phyloP scores from a whole-genome alignment of 805 yeast species.

The Komagataella phaffii region DNA sequence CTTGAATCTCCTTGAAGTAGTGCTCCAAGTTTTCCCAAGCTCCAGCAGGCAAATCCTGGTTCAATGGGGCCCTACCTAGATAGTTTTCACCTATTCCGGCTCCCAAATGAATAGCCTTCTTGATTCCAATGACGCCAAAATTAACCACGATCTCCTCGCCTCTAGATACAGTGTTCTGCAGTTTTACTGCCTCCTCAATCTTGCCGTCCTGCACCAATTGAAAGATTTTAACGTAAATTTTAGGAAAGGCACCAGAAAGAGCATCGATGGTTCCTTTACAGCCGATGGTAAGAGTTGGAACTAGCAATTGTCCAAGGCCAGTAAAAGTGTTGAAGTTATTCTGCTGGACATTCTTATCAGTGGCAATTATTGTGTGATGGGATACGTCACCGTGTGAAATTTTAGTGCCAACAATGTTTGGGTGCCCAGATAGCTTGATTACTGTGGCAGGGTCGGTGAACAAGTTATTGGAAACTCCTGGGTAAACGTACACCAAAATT shows the following conservation, averaged over 20 bases:
- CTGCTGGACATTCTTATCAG: slow-evolving; percentile 22
- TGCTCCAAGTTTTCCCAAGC: slow-evolving; percentile 14
- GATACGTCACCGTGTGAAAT: slow-evolving; percentile 38
- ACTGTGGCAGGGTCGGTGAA: slow-evolving; percentile 23
- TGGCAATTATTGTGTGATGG: slow-evolving; percentile 29
- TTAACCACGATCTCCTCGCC: slow-evolving; percentile 31
- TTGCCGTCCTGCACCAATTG: slow-evolving; percentile 25
- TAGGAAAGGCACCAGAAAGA: slow-evolving; percentile 38
- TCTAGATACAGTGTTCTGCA: slow-evolving; percentile 28
- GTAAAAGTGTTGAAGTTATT: slow-evolving; percentile 30
- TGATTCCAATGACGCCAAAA: slow-evolving; percentile 33
- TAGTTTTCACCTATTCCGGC: slow-evolving; percentile 29
- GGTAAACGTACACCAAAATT: slow-evolving; percentile 30
- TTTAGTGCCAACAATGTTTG: slow-evolving; percentile 38
- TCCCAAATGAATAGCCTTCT: slow-evolving; percentile 23
- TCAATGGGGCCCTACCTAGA: slow-evolving; percentile 33
- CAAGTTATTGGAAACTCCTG: slow-evolving; percentile 33
- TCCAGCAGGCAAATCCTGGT: slow-evolving; percentile 19
- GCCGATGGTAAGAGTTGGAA: slow-evolving; percentile 34
- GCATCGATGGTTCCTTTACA: slow-evolving; percentile 40
- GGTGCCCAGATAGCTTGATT: slow-evolving; percentile 26
- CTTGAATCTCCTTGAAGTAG: slow-evolving; percentile 4
- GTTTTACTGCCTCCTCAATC: slow-evolving; percentile 22
- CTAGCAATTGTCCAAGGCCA: slow-evolving; percentile 37
- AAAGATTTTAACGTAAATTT: slow-evolving; percentile 27